Base-by-base conservation (phyloP, 331 rosid species). In the Pyrus hybrid region DNA sequence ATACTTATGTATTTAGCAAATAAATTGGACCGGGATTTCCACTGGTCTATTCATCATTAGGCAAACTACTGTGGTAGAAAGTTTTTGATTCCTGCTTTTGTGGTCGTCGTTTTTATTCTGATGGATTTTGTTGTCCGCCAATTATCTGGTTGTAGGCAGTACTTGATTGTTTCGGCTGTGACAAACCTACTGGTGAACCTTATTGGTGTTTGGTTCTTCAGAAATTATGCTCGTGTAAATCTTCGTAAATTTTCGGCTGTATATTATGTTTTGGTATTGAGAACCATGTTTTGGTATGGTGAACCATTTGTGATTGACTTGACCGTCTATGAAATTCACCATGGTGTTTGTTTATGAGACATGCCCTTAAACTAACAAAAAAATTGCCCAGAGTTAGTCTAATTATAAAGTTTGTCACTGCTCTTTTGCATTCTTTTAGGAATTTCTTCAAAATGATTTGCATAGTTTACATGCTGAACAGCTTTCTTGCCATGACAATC, bases 191-290 rank as follows among this genome's bases (percentile, higher is more conserved):
- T 81, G 79, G 99, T 95, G 85, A 95, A 95, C 87, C 97, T 92
- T 78, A 87, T 95, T 79, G 99, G 93, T 62, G 99, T 95, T 73
- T 95, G 97, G 97, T 92, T 92, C 99, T 95, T 95, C 83, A 89
- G 97, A 82, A 90, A 88, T 81, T 95, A 90, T 88, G 97, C 97
- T 58, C 96, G 99, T 68, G 75, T 91, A 72, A 95, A 90, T 83
- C 93, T 95, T 70, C 86, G 99, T 92, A 83, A 80, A 89, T 83
- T 76, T 65, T 11, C 63, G 32, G 25, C 76, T 53, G 26, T 43
- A 10, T 25, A 16, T 14, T 61, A 29, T 77, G 71, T 70, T 29
- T 25, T 17, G 7, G 22, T 23, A 21, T 14, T 45, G 64, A 4
- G 28, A 33, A 13, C 57, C n/a, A 29, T 77, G 71, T 70, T 29